These are phyloP conservation scores for Phytophthora ramorum DNA, from an alignment of 352 stramenopile species.

Conservation along the genomic window DNA sequence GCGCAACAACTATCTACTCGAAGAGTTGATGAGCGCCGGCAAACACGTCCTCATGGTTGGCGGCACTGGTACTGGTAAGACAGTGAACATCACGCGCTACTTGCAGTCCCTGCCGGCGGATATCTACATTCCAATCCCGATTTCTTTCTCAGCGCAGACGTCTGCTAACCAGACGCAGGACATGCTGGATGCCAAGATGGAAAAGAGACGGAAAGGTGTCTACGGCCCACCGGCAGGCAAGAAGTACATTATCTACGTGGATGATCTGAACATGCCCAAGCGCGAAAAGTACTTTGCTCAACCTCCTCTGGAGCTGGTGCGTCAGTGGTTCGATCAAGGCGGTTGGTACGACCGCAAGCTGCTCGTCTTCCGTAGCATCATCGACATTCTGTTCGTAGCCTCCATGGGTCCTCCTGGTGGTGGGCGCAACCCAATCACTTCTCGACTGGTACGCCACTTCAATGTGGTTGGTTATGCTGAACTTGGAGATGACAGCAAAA, in stretches of 20 bases:
- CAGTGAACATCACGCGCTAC: constrained; percentile 93
- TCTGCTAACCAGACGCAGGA: constrained; percentile 94
- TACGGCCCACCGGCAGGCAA: constrained; percentile 93
- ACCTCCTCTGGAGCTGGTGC: constrained; percentile 94
- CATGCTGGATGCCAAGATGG: constrained; percentile 92
- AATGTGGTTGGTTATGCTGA: constrained; percentile 94
- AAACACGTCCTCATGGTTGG: constrained; percentile 96
- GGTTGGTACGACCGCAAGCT: constrained; percentile 96
- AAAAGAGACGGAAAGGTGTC: constrained; percentile 93
- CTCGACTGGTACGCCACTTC: constrained; percentile 92
- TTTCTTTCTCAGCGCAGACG: constrained; percentile 94
- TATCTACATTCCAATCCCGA: constrained; percentile 90
- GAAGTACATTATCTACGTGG: constrained; percentile 95
- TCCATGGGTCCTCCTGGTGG: constrained; percentile 94
- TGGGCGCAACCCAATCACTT: constrained; percentile 92
- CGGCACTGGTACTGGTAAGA: constrained; percentile 95
- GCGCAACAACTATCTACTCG: constrained; percentile 93
- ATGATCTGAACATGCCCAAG: constrained; percentile 97
- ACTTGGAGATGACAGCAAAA: constrained; percentile 89
- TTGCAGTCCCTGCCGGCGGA: constrained; percentile 88
- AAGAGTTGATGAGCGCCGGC: constrained; percentile 79
- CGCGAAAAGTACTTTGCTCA: constrained; percentile 95
- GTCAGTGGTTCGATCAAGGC: constrained; percentile 94
- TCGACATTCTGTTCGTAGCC: constrained; percentile 90
- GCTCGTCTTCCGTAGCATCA: constrained; percentile 89